Evolutionary conservation across 2,329 filamentous ascomycete genomes (phyloP).

Genomic region (Hymenoscyphus scutula): DNA sequence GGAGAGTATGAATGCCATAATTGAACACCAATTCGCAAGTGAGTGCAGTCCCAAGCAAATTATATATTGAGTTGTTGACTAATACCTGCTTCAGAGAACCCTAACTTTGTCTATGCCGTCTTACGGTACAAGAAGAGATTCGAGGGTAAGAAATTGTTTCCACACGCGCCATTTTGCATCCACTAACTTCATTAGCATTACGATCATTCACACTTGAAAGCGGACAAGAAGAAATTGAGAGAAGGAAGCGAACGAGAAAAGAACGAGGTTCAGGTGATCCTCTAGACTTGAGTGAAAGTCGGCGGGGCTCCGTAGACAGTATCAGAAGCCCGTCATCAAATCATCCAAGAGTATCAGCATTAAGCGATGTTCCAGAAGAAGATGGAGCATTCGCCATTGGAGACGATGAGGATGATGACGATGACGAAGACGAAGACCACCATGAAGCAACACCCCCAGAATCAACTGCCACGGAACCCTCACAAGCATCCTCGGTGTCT

Average conservation of each 20-base stretch:
- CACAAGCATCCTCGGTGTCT: conserved; percentile 66
- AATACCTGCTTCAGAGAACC: conserved; percentile 55
- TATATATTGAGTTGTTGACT: not conserved
- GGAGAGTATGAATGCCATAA: conserved; percentile 83
- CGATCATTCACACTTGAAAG: conserved; percentile 88
- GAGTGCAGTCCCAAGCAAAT: conserved; percentile 37
- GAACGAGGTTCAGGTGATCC: conserved; percentile 50
- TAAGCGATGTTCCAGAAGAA: conserved; percentile 73
- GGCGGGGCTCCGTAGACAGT: conserved; percentile 66
- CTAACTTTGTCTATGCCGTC: conserved; percentile 76
- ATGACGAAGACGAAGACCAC: conserved; percentile 48
- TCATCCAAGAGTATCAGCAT: conserved; percentile 51
- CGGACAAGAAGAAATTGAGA: conserved; percentile 86
- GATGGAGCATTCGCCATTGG: conserved; percentile 85
- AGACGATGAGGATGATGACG: conserved; percentile 66
- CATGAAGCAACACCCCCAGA: conserved; percentile 56
- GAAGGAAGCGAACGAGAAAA: conserved; percentile 69
- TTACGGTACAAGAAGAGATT: conserved; percentile 79
- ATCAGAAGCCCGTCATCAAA: conserved; percentile 58
- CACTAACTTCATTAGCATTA: conserved; percentile 49
- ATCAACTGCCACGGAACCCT: conserved; percentile 63
- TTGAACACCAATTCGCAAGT: conserved; percentile 85
- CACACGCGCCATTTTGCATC: not conserved
- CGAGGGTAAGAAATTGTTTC: conserved; percentile 44
- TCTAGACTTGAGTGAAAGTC: conserved; percentile 42